Conservation (phyloP, 108 stramenopile species). For the Cyclostephanos tholiformis region DNA sequence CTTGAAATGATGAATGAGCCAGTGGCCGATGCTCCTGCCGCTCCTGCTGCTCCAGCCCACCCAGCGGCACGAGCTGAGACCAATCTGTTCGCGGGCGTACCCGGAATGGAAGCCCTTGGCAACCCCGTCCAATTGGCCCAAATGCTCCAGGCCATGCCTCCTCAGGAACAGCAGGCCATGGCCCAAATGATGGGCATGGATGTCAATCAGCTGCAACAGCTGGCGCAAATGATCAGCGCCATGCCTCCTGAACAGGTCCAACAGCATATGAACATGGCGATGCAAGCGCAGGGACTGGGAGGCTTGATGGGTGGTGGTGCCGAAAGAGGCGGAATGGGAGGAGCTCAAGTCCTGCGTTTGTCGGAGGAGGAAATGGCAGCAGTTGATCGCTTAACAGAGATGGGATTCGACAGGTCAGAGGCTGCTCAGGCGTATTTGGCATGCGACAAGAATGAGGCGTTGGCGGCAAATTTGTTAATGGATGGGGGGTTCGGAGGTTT, state of each 20-base stretch:
- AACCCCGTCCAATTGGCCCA: slow-evolving; percentile 88
- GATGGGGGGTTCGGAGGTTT: slow-evolving; percentile 67
- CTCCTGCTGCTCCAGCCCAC: slow-evolving; percentile 34
- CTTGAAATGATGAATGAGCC: slow-evolving; percentile 98
- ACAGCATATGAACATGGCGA: slow-evolving; percentile 84
- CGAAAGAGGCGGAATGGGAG: slow-evolving; percentile 58
- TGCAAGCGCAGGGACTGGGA: slow-evolving; percentile 58
- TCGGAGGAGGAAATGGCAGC: slow-evolving; percentile 96
- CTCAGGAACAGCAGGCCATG: slow-evolving; percentile 88
- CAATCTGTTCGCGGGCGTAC: slow-evolving; percentile 57
- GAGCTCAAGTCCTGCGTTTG: slow-evolving; percentile 78
- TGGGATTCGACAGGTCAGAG: slow-evolving; percentile 94
- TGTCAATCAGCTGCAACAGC: slow-evolving; percentile 89
- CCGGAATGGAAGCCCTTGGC: slow-evolving; percentile 67
- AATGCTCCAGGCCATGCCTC: slow-evolving; percentile 85
- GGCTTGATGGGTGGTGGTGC: slow-evolving; percentile 56
- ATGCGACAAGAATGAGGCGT: slow-evolving; percentile 98
- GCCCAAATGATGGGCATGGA: slow-evolving; percentile 92
- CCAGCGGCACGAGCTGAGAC: slow-evolving; percentile 35
- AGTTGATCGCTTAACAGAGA: slow-evolving; percentile 91
- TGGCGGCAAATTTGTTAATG: slow-evolving; percentile 97
- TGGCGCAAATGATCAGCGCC: slow-evolving; percentile 87
- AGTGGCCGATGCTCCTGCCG: slow-evolving; percentile 59
- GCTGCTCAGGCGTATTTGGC: slow-evolving; percentile 97
- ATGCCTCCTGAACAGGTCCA: slow-evolving; percentile 96